These are phyloP conservation scores for Vinca minor DNA, from an alignment of 257 asterid species.

Conservation along the genomic window DNA sequence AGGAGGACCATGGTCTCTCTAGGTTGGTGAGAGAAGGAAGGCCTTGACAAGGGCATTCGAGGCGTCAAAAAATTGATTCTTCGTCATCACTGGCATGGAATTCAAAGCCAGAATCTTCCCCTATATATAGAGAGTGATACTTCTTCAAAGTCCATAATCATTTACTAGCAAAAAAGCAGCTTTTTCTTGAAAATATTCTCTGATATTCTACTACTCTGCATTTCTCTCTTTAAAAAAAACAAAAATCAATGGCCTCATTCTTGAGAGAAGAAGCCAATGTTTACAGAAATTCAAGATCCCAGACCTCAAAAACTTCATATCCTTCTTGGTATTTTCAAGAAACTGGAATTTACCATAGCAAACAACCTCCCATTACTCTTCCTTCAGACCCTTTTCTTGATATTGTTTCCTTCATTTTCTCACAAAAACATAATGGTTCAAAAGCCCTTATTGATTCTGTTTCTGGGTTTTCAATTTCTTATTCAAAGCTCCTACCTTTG, in stretches of 20 bases:
- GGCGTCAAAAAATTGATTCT: too few species aligned
- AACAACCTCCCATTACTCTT: constrained; percentile 35
- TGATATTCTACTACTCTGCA: too few species aligned
- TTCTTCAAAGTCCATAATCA: too few species aligned
- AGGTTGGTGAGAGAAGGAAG: too few species aligned
- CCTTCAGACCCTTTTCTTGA: constrained; percentile 63
- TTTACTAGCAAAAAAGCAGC: too few species aligned
- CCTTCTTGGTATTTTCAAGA: constrained; percentile 51
- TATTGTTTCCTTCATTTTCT: constrained; percentile 59
- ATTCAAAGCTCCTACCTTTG: constrained; percentile 37
- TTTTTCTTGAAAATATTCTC: too few species aligned
- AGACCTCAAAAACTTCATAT: not conserved
- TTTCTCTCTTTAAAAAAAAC: too few species aligned
- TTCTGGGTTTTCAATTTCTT: constrained; percentile 52
- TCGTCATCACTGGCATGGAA: too few species aligned
- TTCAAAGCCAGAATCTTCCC: too few species aligned
- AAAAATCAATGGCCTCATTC: constrained; percentile 37
- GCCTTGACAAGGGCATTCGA: too few species aligned
- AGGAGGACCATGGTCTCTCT: too few species aligned
- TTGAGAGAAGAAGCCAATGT: constrained; percentile 17
- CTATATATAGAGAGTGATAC: too few species aligned
- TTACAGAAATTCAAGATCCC: constrained; percentile 8
- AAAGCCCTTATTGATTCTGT: constrained; percentile 59
- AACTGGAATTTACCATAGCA: constrained; percentile 65
- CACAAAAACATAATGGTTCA: constrained; percentile 44